Conservation (phyloP, 805 yeast species). For the Wickerhamiella kurtzmanii region DNA sequence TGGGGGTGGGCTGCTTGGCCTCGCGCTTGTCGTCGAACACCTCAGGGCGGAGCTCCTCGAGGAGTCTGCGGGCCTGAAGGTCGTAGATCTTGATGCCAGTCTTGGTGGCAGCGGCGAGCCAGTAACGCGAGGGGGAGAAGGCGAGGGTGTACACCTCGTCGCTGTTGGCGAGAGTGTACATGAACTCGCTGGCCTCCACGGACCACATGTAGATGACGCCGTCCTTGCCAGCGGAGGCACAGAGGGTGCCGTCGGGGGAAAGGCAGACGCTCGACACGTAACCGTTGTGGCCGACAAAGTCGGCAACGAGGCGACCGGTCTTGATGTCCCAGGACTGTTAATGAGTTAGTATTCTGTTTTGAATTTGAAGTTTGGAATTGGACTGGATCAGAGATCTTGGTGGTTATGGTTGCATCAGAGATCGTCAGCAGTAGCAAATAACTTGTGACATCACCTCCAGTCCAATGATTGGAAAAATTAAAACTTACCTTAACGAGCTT, state of each 20-base stretch:
- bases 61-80: constrained; percentile 85
- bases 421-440: constrained; percentile 97
- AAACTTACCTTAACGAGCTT: constrained; percentile 95
- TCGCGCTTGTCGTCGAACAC: constrained; percentile 56
- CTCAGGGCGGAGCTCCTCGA: constrained; percentile 98
- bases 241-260: constrained; percentile 98
- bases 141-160: constrained; percentile 97
- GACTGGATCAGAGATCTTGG: constrained; percentile 92
- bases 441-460: constrained; percentile 59
- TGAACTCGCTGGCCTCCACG: constrained; percentile 67
- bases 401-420: constrained; percentile 83
- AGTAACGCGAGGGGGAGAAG: constrained; percentile 99
- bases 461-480: constrained; percentile 17
- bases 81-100: constrained; percentile 96
- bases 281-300: constrained; percentile 98
- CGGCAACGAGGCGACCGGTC: constrained; percentile 78
- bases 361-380: constrained; percentile 1
- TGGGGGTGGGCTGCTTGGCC: constrained; percentile 95
- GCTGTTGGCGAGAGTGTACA: constrained; percentile 89
- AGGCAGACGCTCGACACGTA: constrained; percentile 93
- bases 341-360: constrained; percentile 21
- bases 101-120: constrained; percentile 99
- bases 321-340: constrained; percentile 84
- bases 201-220: constrained; percentile 98
- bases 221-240: constrained; percentile 99